Base-by-base conservation (phyloP, 352 stramenopile genomes). In the Phytophthora litchii region DNA sequence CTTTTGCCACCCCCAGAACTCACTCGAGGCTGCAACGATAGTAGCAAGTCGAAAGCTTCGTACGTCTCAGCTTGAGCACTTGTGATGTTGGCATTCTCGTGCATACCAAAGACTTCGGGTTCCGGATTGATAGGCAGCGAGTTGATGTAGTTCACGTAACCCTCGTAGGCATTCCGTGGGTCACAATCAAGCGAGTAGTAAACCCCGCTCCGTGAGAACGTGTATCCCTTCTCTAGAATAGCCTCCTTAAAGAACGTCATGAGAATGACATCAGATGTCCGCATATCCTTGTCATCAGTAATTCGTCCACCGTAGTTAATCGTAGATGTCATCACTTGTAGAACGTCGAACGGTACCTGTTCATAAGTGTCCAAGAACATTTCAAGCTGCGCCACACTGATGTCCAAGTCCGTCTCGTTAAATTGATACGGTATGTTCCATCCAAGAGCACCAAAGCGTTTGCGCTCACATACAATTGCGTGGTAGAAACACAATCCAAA, bases 391-490 rank as follows among this genome's bases (percentile, higher is more conserved):
- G 80, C 77, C 41, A 81, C 70, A 45, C 82, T 88, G 45, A 89
- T 91, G 60, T 94, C 78, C 27, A 98, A 67, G 67, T 99, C 96
- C 0, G 95, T 98, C 51, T 98, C 92, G 61, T 99, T 99, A 64
- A 99, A 99, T 69, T 98, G 92, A 71, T 99, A 99, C 25, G 94
- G 94, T 41, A 98, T 98, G 70, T 99, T 99, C 96, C 96, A 99
- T 17, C 96, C 96, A 0, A 99, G 70, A 2, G 96, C 89, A 12
- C 96, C 96, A 54, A 99, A 99, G 17, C 96, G 90, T 60, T 97
- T 93, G 23, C 96, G 87, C 74, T 99, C 96, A 57, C 97, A 96
- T 19, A 97, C 86, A 21, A 94, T 88, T 7, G 94, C 94, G 51
- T 97, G 91, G 73, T 90, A 96, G 66, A 96, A 95, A 53, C 83